Percentiles rank a stretch among this genome's conserved stretches.
phyloP scores from a whole-genome alignment of 805 yeast species.

The Metschnikowia anglica region DNA sequence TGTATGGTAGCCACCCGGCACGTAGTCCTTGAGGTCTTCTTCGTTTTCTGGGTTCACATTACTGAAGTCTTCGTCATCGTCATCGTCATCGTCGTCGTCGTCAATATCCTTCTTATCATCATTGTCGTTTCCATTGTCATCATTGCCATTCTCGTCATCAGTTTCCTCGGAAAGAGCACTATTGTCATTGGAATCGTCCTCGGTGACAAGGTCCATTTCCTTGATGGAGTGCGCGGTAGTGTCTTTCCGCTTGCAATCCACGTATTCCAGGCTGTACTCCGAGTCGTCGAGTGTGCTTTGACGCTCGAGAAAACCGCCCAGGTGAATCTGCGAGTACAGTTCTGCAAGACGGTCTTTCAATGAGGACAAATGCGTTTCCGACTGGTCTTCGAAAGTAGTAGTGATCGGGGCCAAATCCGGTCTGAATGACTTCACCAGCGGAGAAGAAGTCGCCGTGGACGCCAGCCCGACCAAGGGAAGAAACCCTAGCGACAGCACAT shows the following conservation, averaged over 20 bases:
- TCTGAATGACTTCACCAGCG: slow-evolving; percentile 35
- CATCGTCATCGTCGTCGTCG: slow-evolving; percentile 22
- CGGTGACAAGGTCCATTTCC: slow-evolving; percentile 4
- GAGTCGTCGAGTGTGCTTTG: slow-evolving; percentile 14
- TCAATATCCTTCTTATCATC: slow-evolving; percentile 14
- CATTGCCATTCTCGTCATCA: neutral
- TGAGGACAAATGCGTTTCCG: slow-evolving; percentile 17
- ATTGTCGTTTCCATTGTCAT: neutral
- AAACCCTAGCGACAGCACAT: slow-evolving; percentile 16
- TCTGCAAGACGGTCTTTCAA: slow-evolving; percentile 21
- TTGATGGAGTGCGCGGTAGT: slow-evolving; percentile 2
- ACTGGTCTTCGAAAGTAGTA: slow-evolving; percentile 32
- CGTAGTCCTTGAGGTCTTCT: slow-evolving; percentile 53
- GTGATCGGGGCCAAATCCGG: slow-evolving; percentile 39
- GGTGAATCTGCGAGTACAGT: slow-evolving; percentile 12
- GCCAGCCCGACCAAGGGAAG: slow-evolving; percentile 19
- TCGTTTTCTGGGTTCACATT: slow-evolving; percentile 35
- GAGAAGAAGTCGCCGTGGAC: slow-evolving; percentile 28
- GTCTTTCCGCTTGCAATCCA: slow-evolving; percentile 8
- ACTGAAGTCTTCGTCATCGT: slow-evolving; percentile 24
- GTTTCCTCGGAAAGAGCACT: too few species aligned
- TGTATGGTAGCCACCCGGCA: slow-evolving; percentile 65
- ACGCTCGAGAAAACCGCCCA: slow-evolving; percentile 12
- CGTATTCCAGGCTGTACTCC: slow-evolving; percentile 7
- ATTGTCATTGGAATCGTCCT: neutral